Percentiles rank a stretch among this genome's conserved stretches.
These are phyloP conservation scores for Diplodia scrobiculata DNA, from an alignment of 2,329 filamentous ascomycete genomes.

Conservation along the genomic window DNA sequence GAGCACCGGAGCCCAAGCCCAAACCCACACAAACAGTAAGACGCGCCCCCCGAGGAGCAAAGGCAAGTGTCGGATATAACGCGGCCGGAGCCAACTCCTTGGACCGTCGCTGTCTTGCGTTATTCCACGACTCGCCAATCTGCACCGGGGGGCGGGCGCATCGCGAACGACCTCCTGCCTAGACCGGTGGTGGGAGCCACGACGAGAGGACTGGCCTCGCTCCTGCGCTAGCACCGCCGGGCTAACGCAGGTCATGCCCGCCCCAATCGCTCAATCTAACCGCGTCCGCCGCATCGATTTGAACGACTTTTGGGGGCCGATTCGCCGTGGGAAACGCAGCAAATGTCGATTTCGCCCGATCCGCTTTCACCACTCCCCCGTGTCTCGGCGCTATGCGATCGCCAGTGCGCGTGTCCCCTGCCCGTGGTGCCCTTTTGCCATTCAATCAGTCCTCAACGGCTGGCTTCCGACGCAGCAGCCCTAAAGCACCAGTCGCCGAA, in stretches of 20 bases:
- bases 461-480: not conserved
- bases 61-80: not conserved
- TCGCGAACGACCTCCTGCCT: not conserved
- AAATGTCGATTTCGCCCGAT: not conserved
- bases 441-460: too few species aligned
- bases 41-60: not conserved
- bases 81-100: conserved; percentile 20
- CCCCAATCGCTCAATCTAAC: conserved; percentile 1
- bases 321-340: too few species aligned
- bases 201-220: too few species aligned
- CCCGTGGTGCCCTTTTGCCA: too few species aligned
- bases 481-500: not conserved
- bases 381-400: not conserved
- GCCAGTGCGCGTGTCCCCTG: too few species aligned
- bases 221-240: too few species aligned
- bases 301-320: not conserved
- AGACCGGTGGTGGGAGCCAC: not conserved
- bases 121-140: not conserved
- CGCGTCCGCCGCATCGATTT: not conserved
- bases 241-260: conserved; percentile 9
- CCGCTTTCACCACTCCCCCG: not conserved
- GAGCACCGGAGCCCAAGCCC: not conserved
- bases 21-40: not conserved
- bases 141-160: not conserved
- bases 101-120: not conserved